These are phyloP conservation scores for Arthroderma sp. DNA, from an alignment of 2,329 filamentous ascomycete species.

Conservation along the genomic window DNA sequence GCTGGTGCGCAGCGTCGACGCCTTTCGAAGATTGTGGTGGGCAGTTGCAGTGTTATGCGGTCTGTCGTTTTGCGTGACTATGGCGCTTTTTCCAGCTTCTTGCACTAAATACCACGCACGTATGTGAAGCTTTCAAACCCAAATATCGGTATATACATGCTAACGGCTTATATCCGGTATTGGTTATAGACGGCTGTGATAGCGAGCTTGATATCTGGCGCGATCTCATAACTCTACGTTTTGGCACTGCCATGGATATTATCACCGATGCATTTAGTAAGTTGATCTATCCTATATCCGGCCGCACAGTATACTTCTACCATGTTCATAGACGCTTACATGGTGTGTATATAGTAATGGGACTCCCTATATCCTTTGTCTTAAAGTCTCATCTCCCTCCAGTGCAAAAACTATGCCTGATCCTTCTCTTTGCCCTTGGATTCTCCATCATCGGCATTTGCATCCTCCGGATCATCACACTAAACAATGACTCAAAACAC, in stretches of 20 bases:
- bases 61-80: neutral
- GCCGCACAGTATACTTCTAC: neutral
- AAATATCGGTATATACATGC: neutral
- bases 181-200: conserved; percentile 3
- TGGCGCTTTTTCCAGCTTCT: conserved; percentile 2
- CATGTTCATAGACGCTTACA: neutral
- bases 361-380: conserved; percentile 6
- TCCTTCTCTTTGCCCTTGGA: conserved; percentile 7
- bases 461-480: conserved; percentile 7
- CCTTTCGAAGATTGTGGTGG: conserved; percentile 8
- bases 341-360: conserved; percentile 4
- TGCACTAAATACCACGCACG: conserved; percentile 6
- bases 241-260: conserved; percentile 6
- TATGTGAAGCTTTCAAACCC: neutral
- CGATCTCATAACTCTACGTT: conserved; percentile 3
- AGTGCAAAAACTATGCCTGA: conserved; percentile 5
- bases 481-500: conserved; percentile 5
- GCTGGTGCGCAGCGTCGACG: conserved; percentile 3
- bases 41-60: conserved; percentile 1
- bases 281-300: neutral
- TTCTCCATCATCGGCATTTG: conserved; percentile 7
- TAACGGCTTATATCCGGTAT: neutral
- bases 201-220: neutral
- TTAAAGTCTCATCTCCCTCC: conserved; percentile 5
- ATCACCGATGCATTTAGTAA: conserved; percentile 5